Evolutionary conservation across 768 basidiomycete species (phyloP).

Genomic region (Rhizopogon vinicolor): DNA sequence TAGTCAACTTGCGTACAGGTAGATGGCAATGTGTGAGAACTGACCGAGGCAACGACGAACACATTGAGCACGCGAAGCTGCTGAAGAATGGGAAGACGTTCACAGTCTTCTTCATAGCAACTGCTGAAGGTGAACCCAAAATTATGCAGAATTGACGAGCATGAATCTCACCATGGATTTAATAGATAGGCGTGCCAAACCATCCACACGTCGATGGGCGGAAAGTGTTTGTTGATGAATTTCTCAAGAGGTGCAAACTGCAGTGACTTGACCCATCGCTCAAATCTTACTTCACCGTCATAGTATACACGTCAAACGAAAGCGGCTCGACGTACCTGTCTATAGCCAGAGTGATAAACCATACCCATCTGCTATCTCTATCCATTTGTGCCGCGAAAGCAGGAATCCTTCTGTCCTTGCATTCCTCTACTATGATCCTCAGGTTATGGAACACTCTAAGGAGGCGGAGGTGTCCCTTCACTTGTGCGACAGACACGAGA

Average conservation of each 20-base stretch:
- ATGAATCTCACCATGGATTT: slow-evolving; percentile 27
- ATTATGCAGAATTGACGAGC: not conserved
- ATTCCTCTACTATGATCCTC: slow-evolving; percentile 21
- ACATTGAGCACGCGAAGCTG: slow-evolving; percentile 21
- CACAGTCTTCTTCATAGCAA: slow-evolving; percentile 30
- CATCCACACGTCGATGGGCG: slow-evolving; percentile 38
- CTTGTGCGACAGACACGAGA: slow-evolving; percentile 26
- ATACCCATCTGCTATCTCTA: slow-evolving; percentile 28
- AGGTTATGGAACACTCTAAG: slow-evolving; percentile 29
- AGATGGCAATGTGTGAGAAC: slow-evolving; percentile 1
- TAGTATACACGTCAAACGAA: not conserved
- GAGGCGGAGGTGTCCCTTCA: slow-evolving; percentile 30
- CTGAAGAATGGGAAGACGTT: slow-evolving; percentile 20
- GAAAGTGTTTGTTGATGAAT: slow-evolving; percentile 22
- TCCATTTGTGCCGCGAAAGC: slow-evolving; percentile 18
- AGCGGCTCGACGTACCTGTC: slow-evolving; percentile 24
- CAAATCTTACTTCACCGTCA: slow-evolving; percentile 22
- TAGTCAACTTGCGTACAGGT: not conserved
- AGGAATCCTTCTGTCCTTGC: slow-evolving; percentile 24
- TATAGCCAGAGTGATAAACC: slow-evolving; percentile 36
- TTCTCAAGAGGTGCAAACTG: slow-evolving; percentile 18
- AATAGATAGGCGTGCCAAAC: slow-evolving; percentile 40
- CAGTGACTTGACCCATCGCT: slow-evolving; percentile 27
- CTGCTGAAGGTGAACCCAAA: slow-evolving; percentile 8
- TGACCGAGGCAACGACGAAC: slow-evolving; percentile 25